These are phyloP conservation scores for Paralagenidium karlingii DNA, from an alignment of 352 stramenopile genomes.

Conservation along the genomic window DNA sequence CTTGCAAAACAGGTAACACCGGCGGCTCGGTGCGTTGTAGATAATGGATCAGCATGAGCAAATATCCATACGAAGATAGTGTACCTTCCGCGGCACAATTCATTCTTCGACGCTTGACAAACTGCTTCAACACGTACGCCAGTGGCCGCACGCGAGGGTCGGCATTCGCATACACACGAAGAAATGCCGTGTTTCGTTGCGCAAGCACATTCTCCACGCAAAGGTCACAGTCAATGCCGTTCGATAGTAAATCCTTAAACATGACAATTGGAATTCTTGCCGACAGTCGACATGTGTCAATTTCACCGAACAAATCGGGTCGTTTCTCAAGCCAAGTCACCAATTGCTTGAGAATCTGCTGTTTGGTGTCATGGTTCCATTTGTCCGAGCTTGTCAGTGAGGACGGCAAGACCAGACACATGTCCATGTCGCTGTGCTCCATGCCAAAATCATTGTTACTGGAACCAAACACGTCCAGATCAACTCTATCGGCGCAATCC, in stretches of 20 bases:
- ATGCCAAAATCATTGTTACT: slow-evolving; percentile 96
- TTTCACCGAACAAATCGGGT: slow-evolving; percentile 45
- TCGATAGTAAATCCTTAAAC: slow-evolving; percentile 85
- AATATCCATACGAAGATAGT: slow-evolving; percentile 72
- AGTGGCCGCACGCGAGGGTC: slow-evolving; percentile 62
- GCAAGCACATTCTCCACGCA: slow-evolving; percentile 95
- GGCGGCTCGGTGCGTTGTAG: slow-evolving; percentile 60
- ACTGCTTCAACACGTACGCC: slow-evolving; percentile 74
- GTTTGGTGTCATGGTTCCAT: slow-evolving; percentile 45
- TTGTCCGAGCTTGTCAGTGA: slow-evolving; percentile 2
- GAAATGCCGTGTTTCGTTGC: slow-evolving; percentile 93
- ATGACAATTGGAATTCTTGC: slow-evolving; percentile 97
- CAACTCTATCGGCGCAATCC: slow-evolving; percentile 24
- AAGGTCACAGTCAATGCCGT: slow-evolving; percentile 62
- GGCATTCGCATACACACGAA: slow-evolving; percentile 86
- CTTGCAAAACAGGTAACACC: slow-evolving; percentile 62
- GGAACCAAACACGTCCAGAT: slow-evolving; percentile 90
- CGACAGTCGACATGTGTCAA: slow-evolving; percentile 78
- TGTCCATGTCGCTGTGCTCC: slow-evolving; percentile 86
- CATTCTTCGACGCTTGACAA: slow-evolving; percentile 72
- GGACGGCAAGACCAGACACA: slow-evolving; percentile 81
- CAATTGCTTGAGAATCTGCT: slow-evolving; percentile 45
- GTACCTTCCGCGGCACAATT: slow-evolving; percentile 74
- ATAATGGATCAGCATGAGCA: slow-evolving; percentile 79
- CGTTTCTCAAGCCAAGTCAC: slow-evolving; percentile 37